A percentile compares a stretch with the other conserved stretches of the same genome.
Evolutionary conservation across 257 asterid species (phyloP).

Genomic region (Hygrophila difformis): DNA sequence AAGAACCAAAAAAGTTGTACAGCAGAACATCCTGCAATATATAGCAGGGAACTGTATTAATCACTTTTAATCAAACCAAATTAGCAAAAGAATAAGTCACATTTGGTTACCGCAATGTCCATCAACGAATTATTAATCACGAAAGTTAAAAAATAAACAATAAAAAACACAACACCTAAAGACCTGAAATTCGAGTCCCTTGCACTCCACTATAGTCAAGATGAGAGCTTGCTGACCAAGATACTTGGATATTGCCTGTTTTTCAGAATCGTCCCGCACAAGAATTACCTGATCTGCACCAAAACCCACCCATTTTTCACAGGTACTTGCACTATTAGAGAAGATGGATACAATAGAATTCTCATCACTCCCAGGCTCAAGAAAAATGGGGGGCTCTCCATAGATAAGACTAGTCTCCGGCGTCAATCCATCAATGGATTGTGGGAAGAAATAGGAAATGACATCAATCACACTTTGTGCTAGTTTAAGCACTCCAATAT

Average conservation of each 20-base stretch:
- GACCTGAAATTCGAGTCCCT: slow-evolving; percentile 73
- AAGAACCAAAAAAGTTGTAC: slow-evolving; percentile 56
- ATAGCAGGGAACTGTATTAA: too few species aligned
- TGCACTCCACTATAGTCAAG: slow-evolving; percentile 54
- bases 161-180: too few species aligned
- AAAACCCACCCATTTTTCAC: slow-evolving; percentile 41
- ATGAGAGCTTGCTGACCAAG: slow-evolving; percentile 52
- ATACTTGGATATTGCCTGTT: slow-evolving; percentile 26
- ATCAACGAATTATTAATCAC: too few species aligned
- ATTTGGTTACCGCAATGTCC: too few species aligned
- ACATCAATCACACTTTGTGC: slow-evolving; percentile 60
- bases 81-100: too few species aligned
- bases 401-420: slow-evolving; percentile 52
- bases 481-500: slow-evolving; percentile 52
- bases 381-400: slow-evolving; percentile 60
- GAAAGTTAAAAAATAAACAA: too few species aligned
- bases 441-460: slow-evolving; percentile 42
- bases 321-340: slow-evolving; percentile 29
- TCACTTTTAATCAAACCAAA: too few species aligned
- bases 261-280: slow-evolving; percentile 44
- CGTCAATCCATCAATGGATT: slow-evolving; percentile 38
- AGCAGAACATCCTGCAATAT: slow-evolving; percentile 59
- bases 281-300: slow-evolving; percentile 67
- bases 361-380: slow-evolving; percentile 44
- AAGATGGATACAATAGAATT: slow-evolving; percentile 44